A percentile compares a stretch with the other conserved stretches of the same genome.
phyloP scores from a whole-genome alignment of 164 flowering plant species.

The Taxillus chinensis region DNA sequence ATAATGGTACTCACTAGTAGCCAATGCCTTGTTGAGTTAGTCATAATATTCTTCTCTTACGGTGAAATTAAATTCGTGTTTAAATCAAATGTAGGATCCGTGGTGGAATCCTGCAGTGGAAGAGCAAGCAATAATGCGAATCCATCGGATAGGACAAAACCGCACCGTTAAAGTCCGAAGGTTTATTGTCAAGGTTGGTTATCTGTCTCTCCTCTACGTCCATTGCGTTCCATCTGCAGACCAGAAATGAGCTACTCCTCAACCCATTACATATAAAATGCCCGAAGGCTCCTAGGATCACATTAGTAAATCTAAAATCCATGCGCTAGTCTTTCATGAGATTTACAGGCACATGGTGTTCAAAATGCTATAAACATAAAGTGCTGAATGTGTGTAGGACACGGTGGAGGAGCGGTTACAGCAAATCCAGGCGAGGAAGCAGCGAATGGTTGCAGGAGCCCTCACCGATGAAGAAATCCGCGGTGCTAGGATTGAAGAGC shows the following conservation, averaged over 20 bases:
- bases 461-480: slow-evolving; percentile 74
- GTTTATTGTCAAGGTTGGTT: slow-evolving; percentile 62
- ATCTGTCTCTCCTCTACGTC: not conserved
- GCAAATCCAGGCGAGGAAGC: slow-evolving; percentile 73
- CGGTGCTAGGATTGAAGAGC: slow-evolving; percentile 64
- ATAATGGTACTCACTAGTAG: slow-evolving; percentile 38
- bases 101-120: slow-evolving; percentile 99
- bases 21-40: not conserved
- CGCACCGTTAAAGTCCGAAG: slow-evolving; percentile 50
- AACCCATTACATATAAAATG: too few species aligned
- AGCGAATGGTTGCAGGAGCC: slow-evolving; percentile 73
- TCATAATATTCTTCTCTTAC: not conserved
- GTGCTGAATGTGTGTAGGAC: slow-evolving; percentile 26
- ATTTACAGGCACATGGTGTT: too few species aligned
- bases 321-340: too few species aligned
- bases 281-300: too few species aligned
- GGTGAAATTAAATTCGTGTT: not conserved
- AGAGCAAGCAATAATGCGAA: slow-evolving; percentile 87
- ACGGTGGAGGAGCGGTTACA: slow-evolving; percentile 72
- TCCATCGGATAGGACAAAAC: slow-evolving; percentile 82
- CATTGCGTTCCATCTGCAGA: not conserved
- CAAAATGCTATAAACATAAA: too few species aligned
- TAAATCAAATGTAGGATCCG: slow-evolving; percentile 45
- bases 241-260: too few species aligned
- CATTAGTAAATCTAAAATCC: too few species aligned